Percentiles rank a stretch among this genome's conserved stretches.
phyloP scores from a whole-genome alignment of 805 yeast species.

The Kluyveromyces aestuarii region DNA sequence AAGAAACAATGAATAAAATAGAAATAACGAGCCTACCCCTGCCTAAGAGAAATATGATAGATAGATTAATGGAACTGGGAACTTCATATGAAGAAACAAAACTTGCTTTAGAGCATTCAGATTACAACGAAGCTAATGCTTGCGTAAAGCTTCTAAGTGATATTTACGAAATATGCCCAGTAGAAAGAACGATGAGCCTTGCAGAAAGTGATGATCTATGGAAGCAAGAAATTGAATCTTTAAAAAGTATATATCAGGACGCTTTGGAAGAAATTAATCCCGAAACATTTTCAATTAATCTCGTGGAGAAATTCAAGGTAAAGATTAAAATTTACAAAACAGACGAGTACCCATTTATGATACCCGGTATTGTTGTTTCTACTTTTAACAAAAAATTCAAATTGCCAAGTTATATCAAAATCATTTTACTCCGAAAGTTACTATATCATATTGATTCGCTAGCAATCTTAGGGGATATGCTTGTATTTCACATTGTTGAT shows the following conservation, averaged over 20 bases:
- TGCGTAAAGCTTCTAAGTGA: conserved; percentile 8
- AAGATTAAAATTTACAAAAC: conserved; percentile 38
- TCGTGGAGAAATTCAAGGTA: conserved; percentile 26
- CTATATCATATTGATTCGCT: conserved; percentile 35
- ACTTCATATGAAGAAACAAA: conserved; percentile 57
- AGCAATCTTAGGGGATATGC: conserved; percentile 56
- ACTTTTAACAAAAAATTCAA: conserved; percentile 34
- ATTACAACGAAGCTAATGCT: conserved; percentile 41
- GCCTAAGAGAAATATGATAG: conserved; percentile 45
- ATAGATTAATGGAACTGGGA: conserved; percentile 58
- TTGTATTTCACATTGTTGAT: conserved; percentile 59
- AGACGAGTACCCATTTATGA: conserved; percentile 46
- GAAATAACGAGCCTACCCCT: conserved; percentile 32
- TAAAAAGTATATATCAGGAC: conserved; percentile 49
- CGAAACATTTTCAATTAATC: conserved; percentile 24
- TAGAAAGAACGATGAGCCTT: conserved; percentile 9
- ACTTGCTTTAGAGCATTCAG: conserved; percentile 34
- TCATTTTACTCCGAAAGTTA: conserved; percentile 43
- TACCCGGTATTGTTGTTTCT: conserved; percentile 62
- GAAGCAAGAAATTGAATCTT: conserved; percentile 67
- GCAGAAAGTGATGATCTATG: conserved; percentile 42
- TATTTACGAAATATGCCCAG: conserved; percentile 9
- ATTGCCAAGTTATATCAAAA: conserved; percentile 62
- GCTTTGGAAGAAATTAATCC: conserved; percentile 29
- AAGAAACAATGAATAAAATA: conserved; percentile 49